These are phyloP conservation scores for Podaxis sp. DNA, from an alignment of 768 basidiomycete genomes.

Conservation along the genomic window DNA sequence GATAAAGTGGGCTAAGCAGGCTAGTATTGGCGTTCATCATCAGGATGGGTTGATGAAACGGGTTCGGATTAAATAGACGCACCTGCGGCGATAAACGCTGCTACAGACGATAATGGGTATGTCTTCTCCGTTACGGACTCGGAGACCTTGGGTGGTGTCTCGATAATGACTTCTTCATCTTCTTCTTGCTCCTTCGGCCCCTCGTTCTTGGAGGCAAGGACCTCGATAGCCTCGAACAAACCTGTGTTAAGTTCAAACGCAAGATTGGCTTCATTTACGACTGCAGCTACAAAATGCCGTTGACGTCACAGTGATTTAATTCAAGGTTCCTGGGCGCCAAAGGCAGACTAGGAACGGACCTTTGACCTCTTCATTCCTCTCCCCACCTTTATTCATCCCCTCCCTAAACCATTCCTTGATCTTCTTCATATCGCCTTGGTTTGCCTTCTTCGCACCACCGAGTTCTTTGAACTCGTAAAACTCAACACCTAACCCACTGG, in stretches of 20 bases:
- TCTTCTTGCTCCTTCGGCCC: neutral
- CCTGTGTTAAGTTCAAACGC: slow-evolving; percentile 51
- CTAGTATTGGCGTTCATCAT: slow-evolving; percentile 24
- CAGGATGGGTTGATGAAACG: neutral
- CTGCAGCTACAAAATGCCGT: slow-evolving; percentile 31
- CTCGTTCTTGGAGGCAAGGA: slow-evolving; percentile 17
- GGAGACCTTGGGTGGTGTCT: slow-evolving; percentile 5
- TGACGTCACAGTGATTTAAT: slow-evolving; percentile 1
- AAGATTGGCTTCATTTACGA: slow-evolving; percentile 46
- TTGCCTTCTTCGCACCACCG: slow-evolving; percentile 42
- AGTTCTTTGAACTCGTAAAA: slow-evolving; percentile 74
- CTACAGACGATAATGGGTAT: slow-evolving; percentile 34
- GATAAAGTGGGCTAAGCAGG: slow-evolving; percentile 49
- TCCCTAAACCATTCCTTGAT: slow-evolving; percentile 73
- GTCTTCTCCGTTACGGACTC: slow-evolving; percentile 19
- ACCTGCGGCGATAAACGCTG: slow-evolving; percentile 36
- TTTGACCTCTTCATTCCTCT: slow-evolving; percentile 39
- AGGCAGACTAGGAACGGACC: slow-evolving; percentile 26
- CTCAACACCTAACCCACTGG: slow-evolving; percentile 48
- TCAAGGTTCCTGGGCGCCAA: neutral
- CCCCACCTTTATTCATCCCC: slow-evolving; percentile 52
- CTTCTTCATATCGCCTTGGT: slow-evolving; percentile 62
- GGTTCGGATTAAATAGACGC: slow-evolving; percentile 8
- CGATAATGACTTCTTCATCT: slow-evolving; percentile 7
- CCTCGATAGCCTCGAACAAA: slow-evolving; percentile 40